phyloP scores from a whole-genome alignment of 805 yeast genomes.

The Wickerhamomyces bisporus region DNA sequence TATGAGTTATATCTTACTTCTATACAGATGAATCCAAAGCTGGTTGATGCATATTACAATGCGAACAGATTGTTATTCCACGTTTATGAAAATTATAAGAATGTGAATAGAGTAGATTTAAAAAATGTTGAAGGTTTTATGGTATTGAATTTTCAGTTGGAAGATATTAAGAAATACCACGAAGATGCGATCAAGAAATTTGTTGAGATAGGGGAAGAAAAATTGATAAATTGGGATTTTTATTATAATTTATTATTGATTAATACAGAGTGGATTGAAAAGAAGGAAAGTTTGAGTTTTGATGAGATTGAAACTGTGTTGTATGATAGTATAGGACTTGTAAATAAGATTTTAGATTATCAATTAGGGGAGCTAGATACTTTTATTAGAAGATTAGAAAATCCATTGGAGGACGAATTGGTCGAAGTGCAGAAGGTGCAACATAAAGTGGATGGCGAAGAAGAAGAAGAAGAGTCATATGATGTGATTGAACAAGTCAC shows the following conservation, averaged over 20 bases:
- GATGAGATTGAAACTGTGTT: conserved; percentile 10
- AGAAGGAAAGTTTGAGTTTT: conserved; percentile 10
- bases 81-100: conserved; percentile 48
- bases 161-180: conserved; percentile 14
- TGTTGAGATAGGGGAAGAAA: conserved; percentile 10
- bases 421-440: too few species aligned
- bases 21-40: conserved; percentile 4
- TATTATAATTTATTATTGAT: conserved; percentile 20
- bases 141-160: conserved; percentile 2
- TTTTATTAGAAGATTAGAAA: conserved; percentile 13
- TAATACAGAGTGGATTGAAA: conserved; percentile 13
- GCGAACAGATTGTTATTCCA: conserved; percentile 52
- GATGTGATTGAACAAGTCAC: conserved; percentile 22
- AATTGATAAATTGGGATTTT: conserved; percentile 24
- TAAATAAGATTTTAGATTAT: conserved; percentile 9
- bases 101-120: conserved; percentile 32
- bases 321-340: conserved; percentile 5
- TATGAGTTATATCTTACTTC: conserved; percentile 38
- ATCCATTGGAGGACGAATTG: conserved; percentile 11
- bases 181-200: conserved; percentile 6
- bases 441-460: too few species aligned
- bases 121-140: conserved; percentile 25
- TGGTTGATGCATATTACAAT: conserved; percentile 52
- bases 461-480: conserved; percentile 12
- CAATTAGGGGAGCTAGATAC: conserved; percentile 17